Conservation (phyloP, 805 yeast species). For the Lipomyces chichibuensis region DNA sequence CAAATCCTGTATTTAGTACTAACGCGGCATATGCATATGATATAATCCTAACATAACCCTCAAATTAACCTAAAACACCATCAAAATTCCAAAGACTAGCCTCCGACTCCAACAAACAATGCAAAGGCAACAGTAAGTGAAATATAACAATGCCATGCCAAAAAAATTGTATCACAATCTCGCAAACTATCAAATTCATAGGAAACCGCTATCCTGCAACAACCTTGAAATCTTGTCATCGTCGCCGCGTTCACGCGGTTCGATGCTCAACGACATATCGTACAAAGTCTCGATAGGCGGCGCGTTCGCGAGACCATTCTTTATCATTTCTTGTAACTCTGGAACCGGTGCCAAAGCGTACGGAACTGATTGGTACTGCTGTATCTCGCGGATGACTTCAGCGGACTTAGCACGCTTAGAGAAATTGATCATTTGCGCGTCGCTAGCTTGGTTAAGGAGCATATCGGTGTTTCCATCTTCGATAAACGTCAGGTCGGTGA, state of each 20-base stretch:
- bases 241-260: conserved; percentile 53
- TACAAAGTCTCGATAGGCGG: conserved; percentile 84
- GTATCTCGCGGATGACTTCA: conserved; percentile 72
- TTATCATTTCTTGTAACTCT: conserved; percentile 60
- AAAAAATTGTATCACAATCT: background rate
- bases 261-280: conserved; percentile 70
- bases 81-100: background rate
- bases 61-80: background rate
- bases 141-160: background rate
- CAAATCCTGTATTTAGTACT: too few relatives aligned
- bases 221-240: conserved; percentile 42
- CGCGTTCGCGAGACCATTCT: conserved; percentile 53
- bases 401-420: conserved; percentile 74
- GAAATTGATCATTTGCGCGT: conserved; percentile 64
- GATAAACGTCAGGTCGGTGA: conserved; percentile 86
- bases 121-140: background rate
- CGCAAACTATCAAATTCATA: conserved; percentile 22
- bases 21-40: too few relatives aligned
- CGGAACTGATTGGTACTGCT: conserved; percentile 64
- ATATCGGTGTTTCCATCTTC: conserved; percentile 84
- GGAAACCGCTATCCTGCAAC: conserved; percentile 41
- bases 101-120: background rate
- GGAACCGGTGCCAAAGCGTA: conserved; percentile 65
- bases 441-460: conserved; percentile 8
- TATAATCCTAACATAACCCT: background rate